phyloP scores from a whole-genome alignment of 495 filamentous ascomycete species.

The Neurospora sublineolata region DNA sequence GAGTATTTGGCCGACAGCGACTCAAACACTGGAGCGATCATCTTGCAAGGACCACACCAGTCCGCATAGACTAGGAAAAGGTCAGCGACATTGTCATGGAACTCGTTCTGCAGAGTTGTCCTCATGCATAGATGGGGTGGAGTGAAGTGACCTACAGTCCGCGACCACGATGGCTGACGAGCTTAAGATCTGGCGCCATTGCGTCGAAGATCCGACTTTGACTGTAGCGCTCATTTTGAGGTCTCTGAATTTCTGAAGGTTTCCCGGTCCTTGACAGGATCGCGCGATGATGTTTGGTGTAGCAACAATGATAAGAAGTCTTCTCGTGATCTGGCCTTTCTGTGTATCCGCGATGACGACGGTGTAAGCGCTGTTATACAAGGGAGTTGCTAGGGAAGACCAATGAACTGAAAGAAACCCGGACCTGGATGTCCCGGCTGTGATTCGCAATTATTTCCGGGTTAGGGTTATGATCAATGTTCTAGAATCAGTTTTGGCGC shows the following conservation, averaged over 20 bases:
- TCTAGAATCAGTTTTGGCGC: neutral
- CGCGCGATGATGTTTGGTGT: neutral
- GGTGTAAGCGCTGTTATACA: neutral
- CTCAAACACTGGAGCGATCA: slow-evolving; percentile 55
- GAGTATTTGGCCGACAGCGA: slow-evolving; percentile 43
- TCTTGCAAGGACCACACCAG: slow-evolving; percentile 63
- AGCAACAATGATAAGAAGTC: neutral
- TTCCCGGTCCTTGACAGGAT: neutral
- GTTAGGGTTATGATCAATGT: neutral
- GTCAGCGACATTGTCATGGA: slow-evolving; percentile 9
- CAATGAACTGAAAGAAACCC: neutral
- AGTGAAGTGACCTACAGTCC: slow-evolving; percentile 30
- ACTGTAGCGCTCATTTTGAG: slow-evolving; percentile 20
- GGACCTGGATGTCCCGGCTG: neutral
- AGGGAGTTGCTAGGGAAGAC: neutral
- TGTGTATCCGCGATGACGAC: neutral
- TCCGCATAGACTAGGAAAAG: slow-evolving; percentile 44
- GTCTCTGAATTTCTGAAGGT: neutral
- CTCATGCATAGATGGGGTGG: neutral
- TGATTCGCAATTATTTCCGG: neutral
- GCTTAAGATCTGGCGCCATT: slow-evolving; percentile 32
- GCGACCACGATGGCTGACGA: slow-evolving; percentile 34
- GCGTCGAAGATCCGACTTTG: slow-evolving; percentile 27
- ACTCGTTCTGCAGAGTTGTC: neutral
- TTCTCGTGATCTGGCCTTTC: neutral